phyloP scores from a whole-genome alignment of 352 stramenopile genomes.

The Phytophthora agathidicida region DNA sequence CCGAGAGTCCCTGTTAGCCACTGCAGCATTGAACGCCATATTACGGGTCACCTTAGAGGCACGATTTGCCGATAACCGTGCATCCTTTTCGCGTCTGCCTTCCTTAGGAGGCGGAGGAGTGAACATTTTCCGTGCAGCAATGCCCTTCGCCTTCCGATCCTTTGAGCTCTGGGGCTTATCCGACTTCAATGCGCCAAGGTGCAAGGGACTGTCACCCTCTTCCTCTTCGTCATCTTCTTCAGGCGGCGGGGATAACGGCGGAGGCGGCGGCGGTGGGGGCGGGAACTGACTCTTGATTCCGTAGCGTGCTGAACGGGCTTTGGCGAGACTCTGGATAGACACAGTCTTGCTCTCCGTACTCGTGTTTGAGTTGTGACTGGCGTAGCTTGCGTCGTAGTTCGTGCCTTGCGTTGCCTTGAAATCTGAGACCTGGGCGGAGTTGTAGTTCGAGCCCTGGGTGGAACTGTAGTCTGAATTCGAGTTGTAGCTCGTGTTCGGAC shows the following conservation, averaged over 20 bases:
- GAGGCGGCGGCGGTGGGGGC: slow-evolving; percentile 29
- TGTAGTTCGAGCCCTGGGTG: slow-evolving; percentile 12
- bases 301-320: slow-evolving; percentile 31
- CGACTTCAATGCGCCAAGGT: slow-evolving; percentile 26
- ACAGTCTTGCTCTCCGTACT: slow-evolving; percentile 37
- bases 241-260: slow-evolving; percentile 25
- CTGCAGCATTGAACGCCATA: slow-evolving; percentile 18
- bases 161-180: slow-evolving; percentile 26
- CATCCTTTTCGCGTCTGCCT: slow-evolving; percentile 10
- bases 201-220: slow-evolving; percentile 24
- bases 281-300: slow-evolving; percentile 38
- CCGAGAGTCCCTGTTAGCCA: slow-evolving; percentile 17
- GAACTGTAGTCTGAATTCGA: slow-evolving; percentile 18
- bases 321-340: slow-evolving; percentile 46
- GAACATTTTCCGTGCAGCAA: slow-evolving; percentile 32
- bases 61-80: slow-evolving; percentile 11
- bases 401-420: slow-evolving; percentile 22
- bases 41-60: slow-evolving; percentile 12
- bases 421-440: slow-evolving; percentile 1
- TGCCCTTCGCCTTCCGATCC: slow-evolving; percentile 25
- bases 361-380: slow-evolving; percentile 15
- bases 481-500: slow-evolving; percentile 15
- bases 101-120: slow-evolving; percentile 25
- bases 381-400: slow-evolving; percentile 13
- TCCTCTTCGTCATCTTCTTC: slow-evolving; percentile 31